Evolutionary conservation across 352 stramenopile genomes (phyloP).

Genomic region (Pythium phragmitis): DNA sequence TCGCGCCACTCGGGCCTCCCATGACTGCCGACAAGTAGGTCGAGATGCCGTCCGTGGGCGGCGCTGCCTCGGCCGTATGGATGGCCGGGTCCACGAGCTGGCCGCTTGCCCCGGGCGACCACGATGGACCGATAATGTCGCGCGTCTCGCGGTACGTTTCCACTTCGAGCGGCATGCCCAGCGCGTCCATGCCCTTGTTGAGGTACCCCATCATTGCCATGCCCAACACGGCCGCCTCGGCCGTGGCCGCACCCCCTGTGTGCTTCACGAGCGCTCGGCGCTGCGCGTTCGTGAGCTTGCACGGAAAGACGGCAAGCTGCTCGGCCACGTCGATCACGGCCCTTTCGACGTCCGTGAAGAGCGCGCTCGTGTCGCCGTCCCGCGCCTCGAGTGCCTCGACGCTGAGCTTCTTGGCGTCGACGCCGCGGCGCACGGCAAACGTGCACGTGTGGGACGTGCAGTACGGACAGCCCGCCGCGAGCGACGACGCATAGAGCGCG

Average conservation of each 20-base stretch:
- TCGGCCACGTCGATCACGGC: conserved; percentile 23
- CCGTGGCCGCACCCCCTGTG: conserved; percentile 9
- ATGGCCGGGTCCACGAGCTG: conserved; percentile 20
- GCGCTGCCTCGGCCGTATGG: conserved; percentile 15
- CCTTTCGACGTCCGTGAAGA: conserved; percentile 18
- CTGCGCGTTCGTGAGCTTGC: conserved; percentile 27
- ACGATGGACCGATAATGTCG: conserved; percentile 17
- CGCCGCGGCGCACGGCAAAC: conserved; percentile 21
- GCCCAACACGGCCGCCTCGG: conserved; percentile 21
- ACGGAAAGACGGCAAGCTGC: conserved; percentile 17
- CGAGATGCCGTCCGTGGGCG: conserved; percentile 4
- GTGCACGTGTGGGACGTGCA: conserved; percentile 28
- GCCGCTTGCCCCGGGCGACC: conserved; percentile 12
- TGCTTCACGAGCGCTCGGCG: conserved; percentile 10
- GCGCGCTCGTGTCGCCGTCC: conserved; percentile 1
- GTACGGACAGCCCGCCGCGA: conserved; percentile 22
- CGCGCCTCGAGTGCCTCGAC: conserved; percentile 8
- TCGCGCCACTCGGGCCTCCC: conserved; percentile 16
- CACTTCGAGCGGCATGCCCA: conserved; percentile 26
- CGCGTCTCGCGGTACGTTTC: conserved; percentile 27
- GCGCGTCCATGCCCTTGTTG: conserved; percentile 28
- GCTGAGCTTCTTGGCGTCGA: conserved; percentile 18
- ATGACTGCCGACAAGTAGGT: conserved; percentile 18
- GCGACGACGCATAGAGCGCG: conserved; percentile 23
- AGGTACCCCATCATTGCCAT: conserved; percentile 27